Percentiles rank a stretch among this genome's conserved stretches.
Evolutionary conservation across 345 rosid genomes (phyloP).

Genomic region (Syzygium jambos): DNA sequence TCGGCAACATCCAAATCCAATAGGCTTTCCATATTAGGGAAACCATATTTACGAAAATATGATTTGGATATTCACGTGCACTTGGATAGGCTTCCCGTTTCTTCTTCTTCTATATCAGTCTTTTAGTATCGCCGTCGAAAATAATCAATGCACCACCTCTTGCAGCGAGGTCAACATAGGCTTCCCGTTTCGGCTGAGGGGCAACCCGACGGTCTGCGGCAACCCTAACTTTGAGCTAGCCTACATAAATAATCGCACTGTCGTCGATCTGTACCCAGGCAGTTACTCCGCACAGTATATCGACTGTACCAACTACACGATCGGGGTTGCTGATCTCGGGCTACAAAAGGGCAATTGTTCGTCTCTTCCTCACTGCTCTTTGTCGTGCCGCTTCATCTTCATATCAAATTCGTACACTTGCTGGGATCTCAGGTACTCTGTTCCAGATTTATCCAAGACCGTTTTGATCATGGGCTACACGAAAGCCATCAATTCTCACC

Average conservation of each 20-base stretch:
- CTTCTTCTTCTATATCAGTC: background rate
- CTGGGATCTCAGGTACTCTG: accelerated
- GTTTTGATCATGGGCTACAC: background rate
- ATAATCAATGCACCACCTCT: background rate
- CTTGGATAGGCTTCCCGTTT: too few species aligned
- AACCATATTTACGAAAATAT: too few species aligned
- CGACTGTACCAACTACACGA: background rate
- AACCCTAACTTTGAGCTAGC: background rate
- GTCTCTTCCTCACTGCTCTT: background rate
- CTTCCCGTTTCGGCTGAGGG: background rate
- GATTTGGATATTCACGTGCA: too few species aligned
- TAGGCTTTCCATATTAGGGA: too few species aligned
- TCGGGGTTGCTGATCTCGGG: accelerated
- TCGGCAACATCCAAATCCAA: too few species aligned
- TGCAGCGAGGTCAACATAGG: background rate
- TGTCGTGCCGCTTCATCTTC: background rate
- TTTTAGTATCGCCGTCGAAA: background rate
- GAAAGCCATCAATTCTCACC: background rate
- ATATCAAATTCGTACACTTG: background rate
- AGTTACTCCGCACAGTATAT: background rate
- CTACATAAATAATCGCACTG: background rate
- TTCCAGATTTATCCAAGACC: background rate
- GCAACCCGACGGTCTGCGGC: background rate
- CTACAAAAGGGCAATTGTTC: background rate
- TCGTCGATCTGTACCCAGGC: background rate